Conservation (phyloP, 306 rosid species). For the Gastrolobium villosum region DNA sequence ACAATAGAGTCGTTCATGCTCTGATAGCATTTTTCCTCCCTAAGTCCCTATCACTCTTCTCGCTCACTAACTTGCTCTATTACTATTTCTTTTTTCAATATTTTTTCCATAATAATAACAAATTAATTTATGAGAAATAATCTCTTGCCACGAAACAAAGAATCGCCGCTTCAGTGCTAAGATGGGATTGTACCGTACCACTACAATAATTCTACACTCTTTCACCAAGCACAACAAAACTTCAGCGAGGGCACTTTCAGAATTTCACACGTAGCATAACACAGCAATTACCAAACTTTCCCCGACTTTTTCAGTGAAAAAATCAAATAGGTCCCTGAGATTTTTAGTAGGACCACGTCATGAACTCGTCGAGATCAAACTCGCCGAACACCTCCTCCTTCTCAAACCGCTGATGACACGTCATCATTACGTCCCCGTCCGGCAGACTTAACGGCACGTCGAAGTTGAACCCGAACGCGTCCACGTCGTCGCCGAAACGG, state of each 20-base stretch:
- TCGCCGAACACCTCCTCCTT: slow-evolving; percentile 72
- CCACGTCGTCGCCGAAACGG: slow-evolving; percentile 55
- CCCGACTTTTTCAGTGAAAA: neutral
- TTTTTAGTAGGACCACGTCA: slow-evolving; percentile 51
- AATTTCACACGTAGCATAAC: slow-evolving; percentile 22
- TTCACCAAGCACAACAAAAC: slow-evolving; percentile 41
- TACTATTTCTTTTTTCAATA: neutral
- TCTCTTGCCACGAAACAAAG: slow-evolving; percentile 23
- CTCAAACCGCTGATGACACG: slow-evolving; percentile 51
- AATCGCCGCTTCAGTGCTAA: slow-evolving; percentile 53
- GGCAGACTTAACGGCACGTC: slow-evolving; percentile 63
- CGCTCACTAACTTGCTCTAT: neutral
- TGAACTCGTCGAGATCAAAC: slow-evolving; percentile 69
- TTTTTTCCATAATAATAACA: slow-evolving; percentile 42
- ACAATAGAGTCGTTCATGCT: slow-evolving; percentile 16
- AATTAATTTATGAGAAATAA: slow-evolving; percentile 40
- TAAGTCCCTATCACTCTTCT: too few relatives aligned
- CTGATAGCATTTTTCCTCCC: neutral
- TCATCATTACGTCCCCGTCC: slow-evolving; percentile 47
- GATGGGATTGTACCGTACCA: neutral
- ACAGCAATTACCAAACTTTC: slow-evolving; percentile 47
- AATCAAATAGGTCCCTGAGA: slow-evolving; percentile 22
- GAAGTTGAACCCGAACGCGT: slow-evolving; percentile 54
- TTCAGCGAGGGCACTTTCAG: slow-evolving; percentile 39
- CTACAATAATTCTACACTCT: slow-evolving; percentile 49